Conservation (phyloP, 306 rosid species). For the Gynostemma pentaphyllum region DNA sequence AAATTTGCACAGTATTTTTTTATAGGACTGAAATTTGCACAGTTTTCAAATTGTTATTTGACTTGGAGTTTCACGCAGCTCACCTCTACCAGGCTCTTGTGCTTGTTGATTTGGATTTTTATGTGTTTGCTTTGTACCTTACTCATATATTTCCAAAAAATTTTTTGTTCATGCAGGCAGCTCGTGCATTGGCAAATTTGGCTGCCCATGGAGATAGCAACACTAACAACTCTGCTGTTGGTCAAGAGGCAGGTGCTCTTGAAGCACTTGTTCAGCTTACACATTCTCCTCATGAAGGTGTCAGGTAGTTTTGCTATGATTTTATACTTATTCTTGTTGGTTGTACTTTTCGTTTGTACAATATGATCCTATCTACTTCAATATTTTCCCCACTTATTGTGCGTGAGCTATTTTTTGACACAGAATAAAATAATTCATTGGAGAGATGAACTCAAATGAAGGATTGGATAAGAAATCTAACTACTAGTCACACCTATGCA, state of each 20-base stretch:
- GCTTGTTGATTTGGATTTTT: background rate
- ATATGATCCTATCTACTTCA: background rate
- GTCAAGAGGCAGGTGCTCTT: conserved; percentile 98
- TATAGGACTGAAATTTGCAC: background rate
- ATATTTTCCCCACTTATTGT: no score
- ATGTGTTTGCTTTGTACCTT: background rate
- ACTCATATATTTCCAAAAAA: background rate
- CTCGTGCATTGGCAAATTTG: conserved; percentile 98
- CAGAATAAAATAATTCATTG: no score
- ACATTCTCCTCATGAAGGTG: conserved; percentile 93
- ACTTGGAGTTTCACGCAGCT: background rate
- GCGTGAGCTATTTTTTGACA: no score
- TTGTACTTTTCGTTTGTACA: background rate
- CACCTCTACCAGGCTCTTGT: background rate
- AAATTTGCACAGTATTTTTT: no score
- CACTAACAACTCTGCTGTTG: conserved; percentile 93
- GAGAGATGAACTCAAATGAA: no score
- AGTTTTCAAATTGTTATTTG: background rate
- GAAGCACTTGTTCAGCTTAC: conserved; percentile 99
- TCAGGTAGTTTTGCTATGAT: conserved; percentile 42
- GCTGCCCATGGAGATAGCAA: conserved; percentile 99
- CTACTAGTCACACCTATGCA: no score
- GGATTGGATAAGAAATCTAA: no score
- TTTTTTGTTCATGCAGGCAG: conserved; percentile 47
- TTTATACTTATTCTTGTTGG: background rate